Conservation (phyloP, 805 yeast species). For the Hanseniaspora lindneri region DNA sequence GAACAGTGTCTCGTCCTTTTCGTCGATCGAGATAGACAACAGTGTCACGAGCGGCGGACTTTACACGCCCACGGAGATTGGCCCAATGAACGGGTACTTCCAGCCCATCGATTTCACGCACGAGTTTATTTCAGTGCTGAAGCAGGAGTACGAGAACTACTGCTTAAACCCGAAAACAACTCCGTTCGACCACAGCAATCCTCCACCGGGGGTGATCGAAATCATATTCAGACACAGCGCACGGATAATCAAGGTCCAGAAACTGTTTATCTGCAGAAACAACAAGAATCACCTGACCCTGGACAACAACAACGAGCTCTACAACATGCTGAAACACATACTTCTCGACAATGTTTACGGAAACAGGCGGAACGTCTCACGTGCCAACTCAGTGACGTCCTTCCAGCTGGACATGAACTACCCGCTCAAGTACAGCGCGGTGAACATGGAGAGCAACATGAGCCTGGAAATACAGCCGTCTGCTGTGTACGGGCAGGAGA, state of each 20-base stretch:
- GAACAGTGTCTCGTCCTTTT: conserved; percentile 24
- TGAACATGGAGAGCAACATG: neutral
- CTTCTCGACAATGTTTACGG: conserved; percentile 20
- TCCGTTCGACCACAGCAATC: conserved; percentile 53
- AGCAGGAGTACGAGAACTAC: conserved; percentile 37
- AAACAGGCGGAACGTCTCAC: conserved; percentile 17
- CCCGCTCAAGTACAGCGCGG: neutral
- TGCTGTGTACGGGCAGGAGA: neutral
- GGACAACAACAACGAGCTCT: conserved; percentile 9
- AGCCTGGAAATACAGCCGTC: neutral
- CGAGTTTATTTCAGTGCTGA: conserved; percentile 36
- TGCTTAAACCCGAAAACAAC: conserved; percentile 50
- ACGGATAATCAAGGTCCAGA: neutral
- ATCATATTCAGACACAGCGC: conserved; percentile 42
- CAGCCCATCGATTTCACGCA: conserved; percentile 23
- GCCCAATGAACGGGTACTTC: too few relatives aligned
- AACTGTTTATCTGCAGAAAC: conserved; percentile 8
- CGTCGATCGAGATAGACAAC: conserved; percentile 16
- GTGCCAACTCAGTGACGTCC: conserved; percentile 10
- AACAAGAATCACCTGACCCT: neutral
- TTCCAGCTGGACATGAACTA: conserved; percentile 12
- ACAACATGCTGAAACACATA: conserved; percentile 15
- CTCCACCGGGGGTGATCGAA: conserved; percentile 56
- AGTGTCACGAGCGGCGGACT: neutral
- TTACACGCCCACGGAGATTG: conserved; percentile 3